Evolutionary conservation across 1,139 yeast genomes (phyloP), one percentile per base, ranked within the genome.

Genomic region (Spathaspora sp.): DNA sequence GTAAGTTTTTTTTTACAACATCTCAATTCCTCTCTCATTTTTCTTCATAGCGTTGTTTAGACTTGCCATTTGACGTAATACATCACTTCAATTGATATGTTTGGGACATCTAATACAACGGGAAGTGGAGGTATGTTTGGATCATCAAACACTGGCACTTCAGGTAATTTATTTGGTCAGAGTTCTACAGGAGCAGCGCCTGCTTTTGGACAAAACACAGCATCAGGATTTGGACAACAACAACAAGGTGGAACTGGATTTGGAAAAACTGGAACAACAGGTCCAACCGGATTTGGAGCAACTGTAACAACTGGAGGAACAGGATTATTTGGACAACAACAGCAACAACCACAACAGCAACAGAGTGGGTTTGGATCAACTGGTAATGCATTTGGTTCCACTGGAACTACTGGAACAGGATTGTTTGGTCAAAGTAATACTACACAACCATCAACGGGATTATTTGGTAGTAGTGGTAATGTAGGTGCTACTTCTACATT

Each of bases 91-190:
- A 38, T 39, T 31, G 40, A 23, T 38, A 47, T 44, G 48, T 46
- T 48, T 40, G 49, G 49, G 23, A 17, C 50, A 39, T 40, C 51
- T 17, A 24, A 46, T 27, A 46, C 33, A n/a, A 44, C 49, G 15
- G 45, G 51, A 39, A 53, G 57, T 7, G 59, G 57, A 20, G 57
- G 57, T 15, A 45, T 53, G 43, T 53, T 55, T 50, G 50, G 50
- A 38, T 39, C 46, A 23, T 23, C 42, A 17, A 33, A 31, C 23
- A 29, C 43, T 7, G 24, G 10, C 11, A 41, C 31, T 15, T 31
- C 44, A 13, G 44, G 50, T 17, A 46, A 46, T n/a, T 44, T 47
- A 40, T 47, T 50, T 44, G 60, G 58, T 4, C 47, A 49, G 38
- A 44, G 55, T 37, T 50, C 58, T 15, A 42, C 56, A 18, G 26